Evolutionary conservation across 1,284 basidiomycete genomes (phyloP), one percentile per base, ranked within the genome.

Genomic region (Cronartium quercuum): DNA sequence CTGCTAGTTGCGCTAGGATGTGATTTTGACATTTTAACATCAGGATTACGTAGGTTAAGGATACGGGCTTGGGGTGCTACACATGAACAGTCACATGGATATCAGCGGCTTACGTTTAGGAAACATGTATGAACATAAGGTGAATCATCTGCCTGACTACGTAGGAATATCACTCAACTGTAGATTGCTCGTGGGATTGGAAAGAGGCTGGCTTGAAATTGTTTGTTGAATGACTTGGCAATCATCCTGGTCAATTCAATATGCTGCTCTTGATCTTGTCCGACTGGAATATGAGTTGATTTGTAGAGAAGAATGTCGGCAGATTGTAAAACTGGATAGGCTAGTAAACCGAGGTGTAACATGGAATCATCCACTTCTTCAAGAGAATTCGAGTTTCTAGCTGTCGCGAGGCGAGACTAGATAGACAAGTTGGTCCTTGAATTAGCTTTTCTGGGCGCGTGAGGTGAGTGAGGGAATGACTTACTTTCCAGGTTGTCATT

Each of bases 401-500:
- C 86, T 2, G 87, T 86, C 2, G 89, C 91, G 0, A 95, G 83
- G 77, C 90, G 89, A 12, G 90, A 87, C 90, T 92, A 80, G 18
- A 51, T 3, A 21, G 13, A 2, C 38, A 66, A 37, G 40, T 29
- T 29, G 29, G 29, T 29, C 29, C 29, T 29, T 29, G 29, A 29
- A 29, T 29, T 2, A 29, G 29, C 2, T 29, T 2, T 29, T 29
- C 29, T 29, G 29, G 29, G 29, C 29, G 29, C 29, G 29, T 29
- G 29, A 29, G 29, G 29, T 29, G 29, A 29, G 29, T 29, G 29
- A 29, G 29, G 29, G 29, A 29, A 4, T n/a, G 42, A 77, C 84
- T 41, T 75, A 89, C 91, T 86, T 95, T 97, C 93, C 93, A 97
- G 0, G 92, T 94, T 1, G 93, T 96, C 93, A 96, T 95, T 55